Base-by-base conservation (phyloP, 139 green algal genomes). In the Chlorella sp. region DNA sequence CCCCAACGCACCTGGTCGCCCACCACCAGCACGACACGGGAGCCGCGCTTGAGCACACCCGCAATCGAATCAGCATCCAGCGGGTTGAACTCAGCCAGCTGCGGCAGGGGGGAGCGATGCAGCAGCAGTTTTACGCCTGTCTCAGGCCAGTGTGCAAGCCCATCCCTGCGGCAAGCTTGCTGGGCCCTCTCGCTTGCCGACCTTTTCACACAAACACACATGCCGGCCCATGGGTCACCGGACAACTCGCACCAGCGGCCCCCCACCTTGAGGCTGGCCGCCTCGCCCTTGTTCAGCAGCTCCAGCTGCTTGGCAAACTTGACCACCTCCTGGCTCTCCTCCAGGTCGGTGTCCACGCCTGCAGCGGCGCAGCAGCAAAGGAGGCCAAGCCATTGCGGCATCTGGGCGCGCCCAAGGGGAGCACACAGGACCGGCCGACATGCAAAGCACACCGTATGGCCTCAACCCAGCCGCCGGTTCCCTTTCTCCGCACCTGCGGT, bases 401-500 rank as follows among this genome's bases (percentile, higher is more conserved):
- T 6, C 7, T 51, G 44, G 44, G 9, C 6, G 7, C 9, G 44
- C 7, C 44, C 44, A 51, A 51, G 44, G 44, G 7, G 44, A 9
- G 44, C n/a, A n/a, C n/a, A n/a, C n/a, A n/a, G n/a, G n/a, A n/a
- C n/a, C n/a, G n/a, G n/a, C n/a, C n/a, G n/a, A n/a, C n/a, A n/a
- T n/a, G n/a, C n/a, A n/a, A n/a, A n/a, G n/a, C n/a, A n/a, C n/a
- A n/a, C n/a, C n/a, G n/a, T n/a, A n/a, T n/a, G n/a, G n/a, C n/a
- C n/a, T n/a, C n/a, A n/a, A n/a, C n/a, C n/a, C n/a, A n/a, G n/a
- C n/a, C n/a, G n/a, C n/a, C n/a, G n/a, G n/a, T n/a, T n/a, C n/a
- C n/a, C n/a, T n/a, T n/a, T 36, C 30, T 17, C 47, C 26, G 38
- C 44, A 90, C 88, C 88, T 87, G 88, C 88, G 7, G 74, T 84